Base-by-base conservation (phyloP, 768 basidiomycete species). In the Pisolithus tinctorius region DNA sequence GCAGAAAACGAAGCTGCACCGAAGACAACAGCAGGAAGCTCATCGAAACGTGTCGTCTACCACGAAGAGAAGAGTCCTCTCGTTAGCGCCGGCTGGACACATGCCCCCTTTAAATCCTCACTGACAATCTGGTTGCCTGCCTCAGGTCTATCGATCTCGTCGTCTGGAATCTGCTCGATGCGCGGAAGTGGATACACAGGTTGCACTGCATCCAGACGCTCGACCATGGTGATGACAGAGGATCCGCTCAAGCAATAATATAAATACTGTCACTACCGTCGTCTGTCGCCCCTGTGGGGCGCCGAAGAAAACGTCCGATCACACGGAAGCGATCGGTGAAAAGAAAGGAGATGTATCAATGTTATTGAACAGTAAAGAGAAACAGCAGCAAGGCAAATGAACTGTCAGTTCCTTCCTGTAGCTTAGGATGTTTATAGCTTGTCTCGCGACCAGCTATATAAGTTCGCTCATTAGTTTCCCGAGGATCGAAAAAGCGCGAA, bases 1-100 rank as follows among this genome's bases (percentile, higher is more conserved):
- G 72, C 71, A 1, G 83, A 85, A 61, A 91, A 81, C 7, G 86
- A 63, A 0, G 80, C 90, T 27, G 85, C 83, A 2, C 90, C 90
- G 38, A 84, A 84, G 3, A 90, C 72, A 34, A 92, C 70, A 14
- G 71, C 69, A 14, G 80, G 74, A 5, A 78, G 40, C 7, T 55
- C 49, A 27, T 74, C 74, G 34, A 71, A 56, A 31, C 2, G 9
- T 23, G 61, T 58, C n/a, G 56, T 59, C 71, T 77, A 45, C 37
- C 16, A 30, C 13, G 6, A 6, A 26, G 8, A n/a, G 16, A 29
- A 26, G 67, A 45, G 67, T 48, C 25, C 2, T 9, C 20, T 8
- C 16, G 17, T 44, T 29, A 20, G 40, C n/a, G 11, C 6, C 6
- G 41, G 34, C 26, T 17, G 4, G n/a, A 34, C 9, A 47, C 13